These are phyloP conservation scores for Liriodendron chinense DNA, from an alignment of 164 flowering plant genomes.

Conservation along the genomic window DNA sequence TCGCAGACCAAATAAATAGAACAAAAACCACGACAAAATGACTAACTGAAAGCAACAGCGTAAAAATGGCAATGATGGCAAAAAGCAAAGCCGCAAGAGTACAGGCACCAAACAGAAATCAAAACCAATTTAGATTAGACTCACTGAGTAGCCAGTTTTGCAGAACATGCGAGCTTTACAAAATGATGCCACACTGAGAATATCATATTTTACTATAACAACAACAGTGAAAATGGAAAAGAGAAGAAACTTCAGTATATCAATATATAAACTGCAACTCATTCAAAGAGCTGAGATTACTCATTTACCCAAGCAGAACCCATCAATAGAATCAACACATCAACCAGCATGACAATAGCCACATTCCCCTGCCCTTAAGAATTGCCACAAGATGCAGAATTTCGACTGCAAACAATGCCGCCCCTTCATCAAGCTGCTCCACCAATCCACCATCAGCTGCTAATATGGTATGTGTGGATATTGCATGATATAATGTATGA, in stretches of 20 bases:
- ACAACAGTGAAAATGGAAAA: neutral
- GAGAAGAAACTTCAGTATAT: neutral
- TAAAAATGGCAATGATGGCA: too few species aligned
- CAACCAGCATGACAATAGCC: neutral
- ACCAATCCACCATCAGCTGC: neutral
- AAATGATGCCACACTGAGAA: neutral
- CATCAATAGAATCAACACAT: neutral
- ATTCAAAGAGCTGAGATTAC: too few species aligned
- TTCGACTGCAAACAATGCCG: neutral
- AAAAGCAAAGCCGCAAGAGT: too few species aligned
- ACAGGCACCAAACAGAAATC: too few species aligned
- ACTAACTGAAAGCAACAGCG: too few species aligned
- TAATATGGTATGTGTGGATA: neutral
- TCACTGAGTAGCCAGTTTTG: neutral
- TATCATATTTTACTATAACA: neutral
- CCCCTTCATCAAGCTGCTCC: neutral
- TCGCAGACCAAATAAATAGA: too few species aligned
- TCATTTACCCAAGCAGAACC: slow-evolving; percentile 1
- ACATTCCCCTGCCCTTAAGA: neutral
- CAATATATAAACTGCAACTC: too few species aligned
- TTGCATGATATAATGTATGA: neutral
- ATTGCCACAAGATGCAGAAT: neutral
- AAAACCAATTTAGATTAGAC: too few species aligned
- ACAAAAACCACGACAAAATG: too few species aligned
- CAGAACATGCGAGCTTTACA: neutral